phyloP scores from a whole-genome alignment of 2,329 filamentous ascomycete genomes.

The Pseudocercospora macadamiae region DNA sequence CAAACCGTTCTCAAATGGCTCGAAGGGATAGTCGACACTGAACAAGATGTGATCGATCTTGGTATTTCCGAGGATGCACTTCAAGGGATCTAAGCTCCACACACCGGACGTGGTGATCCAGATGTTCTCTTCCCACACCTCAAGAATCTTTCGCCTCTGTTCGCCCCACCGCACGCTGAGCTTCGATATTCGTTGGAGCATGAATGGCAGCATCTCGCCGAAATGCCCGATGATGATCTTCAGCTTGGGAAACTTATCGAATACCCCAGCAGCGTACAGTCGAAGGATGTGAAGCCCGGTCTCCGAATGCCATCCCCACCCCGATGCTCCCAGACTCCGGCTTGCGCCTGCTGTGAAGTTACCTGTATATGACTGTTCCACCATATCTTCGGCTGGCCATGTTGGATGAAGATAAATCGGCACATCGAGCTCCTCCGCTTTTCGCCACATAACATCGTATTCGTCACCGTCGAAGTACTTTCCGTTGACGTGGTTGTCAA shows the following conservation, averaged over 20 bases:
- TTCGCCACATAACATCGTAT: slow-evolving; percentile 37
- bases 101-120: slow-evolving; percentile 64
- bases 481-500: slow-evolving; percentile 42
- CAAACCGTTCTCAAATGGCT: slow-evolving; percentile 53
- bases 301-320: slow-evolving; percentile 57
- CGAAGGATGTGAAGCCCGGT: slow-evolving; percentile 54
- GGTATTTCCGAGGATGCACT: slow-evolving; percentile 42
- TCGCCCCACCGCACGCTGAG: slow-evolving; percentile 36
- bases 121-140: slow-evolving; percentile 54
- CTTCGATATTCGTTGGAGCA: slow-evolving; percentile 53
- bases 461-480: slow-evolving; percentile 39
- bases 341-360: slow-evolving; percentile 40
- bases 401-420: slow-evolving; percentile 58
- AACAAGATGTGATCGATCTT: slow-evolving; percentile 57
- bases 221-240: slow-evolving; percentile 62
- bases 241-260: slow-evolving; percentile 57
- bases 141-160: slow-evolving; percentile 45
- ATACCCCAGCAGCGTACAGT: slow-evolving; percentile 57
- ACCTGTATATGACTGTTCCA: slow-evolving; percentile 34
- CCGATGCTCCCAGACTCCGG: slow-evolving; percentile 44
- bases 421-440: slow-evolving; percentile 50
- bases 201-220: slow-evolving; percentile 61
- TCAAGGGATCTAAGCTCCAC: slow-evolving; percentile 56
- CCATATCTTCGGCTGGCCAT: slow-evolving; percentile 44
- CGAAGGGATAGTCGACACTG: slow-evolving; percentile 64